Percentiles rank a stretch among this genome's conserved stretches.
phyloP scores from a whole-genome alignment of 257 asterid species.

The Solanum sejunctum region DNA sequence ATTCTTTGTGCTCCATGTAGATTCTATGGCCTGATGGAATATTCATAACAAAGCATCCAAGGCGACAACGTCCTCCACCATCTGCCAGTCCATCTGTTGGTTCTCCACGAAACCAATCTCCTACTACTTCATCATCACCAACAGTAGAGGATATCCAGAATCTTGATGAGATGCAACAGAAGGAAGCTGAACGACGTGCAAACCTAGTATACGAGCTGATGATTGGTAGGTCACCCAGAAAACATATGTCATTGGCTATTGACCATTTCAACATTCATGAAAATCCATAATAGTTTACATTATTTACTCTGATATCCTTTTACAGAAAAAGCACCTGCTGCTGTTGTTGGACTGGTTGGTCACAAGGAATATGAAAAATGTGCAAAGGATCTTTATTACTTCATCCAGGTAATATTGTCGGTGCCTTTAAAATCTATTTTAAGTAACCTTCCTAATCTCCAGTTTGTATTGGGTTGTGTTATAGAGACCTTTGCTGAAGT shows the following conservation, averaged over 20 bases:
- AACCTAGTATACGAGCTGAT: constrained; percentile 50
- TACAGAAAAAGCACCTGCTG: constrained; percentile 91
- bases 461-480: background rate
- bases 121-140: constrained; percentile 44
- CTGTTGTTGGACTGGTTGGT: constrained; percentile 88
- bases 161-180: constrained; percentile 48
- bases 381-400: constrained; percentile 84
- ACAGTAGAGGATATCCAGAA: constrained; percentile 30
- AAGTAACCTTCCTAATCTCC: background rate
- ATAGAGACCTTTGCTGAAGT: background rate
- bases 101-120: constrained; percentile 22
- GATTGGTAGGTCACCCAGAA: constrained; percentile 38
- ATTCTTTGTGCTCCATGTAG: constrained; percentile 23
- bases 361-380: constrained; percentile 76
- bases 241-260: background rate
- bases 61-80: constrained; percentile 47
- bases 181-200: constrained; percentile 83
- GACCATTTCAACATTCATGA: background rate
- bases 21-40: constrained; percentile 96
- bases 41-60: constrained; percentile 91
- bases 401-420: constrained; percentile 61
- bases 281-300: background rate
- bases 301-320: background rate
- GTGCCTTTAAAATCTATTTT: background rate
- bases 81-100: constrained; percentile 26